Base-by-base conservation (phyloP, 495 filamentous ascomycete genomes). In the Penicillium egyptiacum region DNA sequence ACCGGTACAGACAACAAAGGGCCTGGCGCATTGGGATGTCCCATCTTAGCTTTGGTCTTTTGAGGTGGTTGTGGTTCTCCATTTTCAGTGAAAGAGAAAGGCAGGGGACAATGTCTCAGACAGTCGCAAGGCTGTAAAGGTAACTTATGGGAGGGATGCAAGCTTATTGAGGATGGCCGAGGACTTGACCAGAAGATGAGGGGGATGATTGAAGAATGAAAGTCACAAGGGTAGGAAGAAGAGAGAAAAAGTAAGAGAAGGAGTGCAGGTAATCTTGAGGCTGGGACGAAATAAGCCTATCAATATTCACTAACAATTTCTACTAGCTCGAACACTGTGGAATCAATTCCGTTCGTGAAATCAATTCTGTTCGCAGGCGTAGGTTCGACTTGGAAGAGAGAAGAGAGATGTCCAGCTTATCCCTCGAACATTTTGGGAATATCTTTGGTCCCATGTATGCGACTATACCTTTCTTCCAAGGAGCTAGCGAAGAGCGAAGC, bases 1-100 rank as follows among this genome's bases (percentile, higher is more conserved):
- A 75, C 5, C 66, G 56, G 19, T 54, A 62, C 4, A 70, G 17
- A 16, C 64, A 71, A 23, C 73, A 75, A 9, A 75, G 53, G 0
- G 69, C 33, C 9, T 64, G n/a, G 5, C 66, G 51, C 30, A 66
- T 56, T 8, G 63, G 50, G 4, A 44, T n/a, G 5, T 52, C 56
- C 71, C 71, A 74, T 5, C 31, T 44, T 22, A 65, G 48, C 2
- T 60, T 57, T 0, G 53, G 55, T 8, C 28, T 43, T 41, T 41
- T 25, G 42, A 11, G n/a, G 35, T 20, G 30, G 1, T 8, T 17
- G 30, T 10, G 30, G 17, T 10, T 19, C n/a, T 41, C 25, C 42
- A 47, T 47, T 19, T 28, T 47, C 5, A 26, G 5, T 26, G 9
- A 39, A 20, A 20, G 48, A 33, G 14, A n/a, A 37, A 5, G 5